These are phyloP conservation scores for Ampelocalamus luodianensis DNA, from an alignment of 176 grass and related monocot species.

Conservation along the genomic window DNA sequence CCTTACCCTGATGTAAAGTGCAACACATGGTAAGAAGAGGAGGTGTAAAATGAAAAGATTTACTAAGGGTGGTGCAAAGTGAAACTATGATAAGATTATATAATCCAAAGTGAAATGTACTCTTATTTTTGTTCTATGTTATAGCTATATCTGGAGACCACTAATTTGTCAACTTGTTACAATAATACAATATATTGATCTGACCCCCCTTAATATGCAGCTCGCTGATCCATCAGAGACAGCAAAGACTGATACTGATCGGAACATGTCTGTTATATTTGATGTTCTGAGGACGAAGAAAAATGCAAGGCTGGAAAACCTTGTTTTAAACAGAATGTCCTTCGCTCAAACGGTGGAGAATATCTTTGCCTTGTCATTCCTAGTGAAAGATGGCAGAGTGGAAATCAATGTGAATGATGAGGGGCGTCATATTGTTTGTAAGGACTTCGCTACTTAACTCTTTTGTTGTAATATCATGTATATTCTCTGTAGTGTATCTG, in stretches of 20 bases:
- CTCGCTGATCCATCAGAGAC: conserved; percentile 58
- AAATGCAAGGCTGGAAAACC: conserved; percentile 64
- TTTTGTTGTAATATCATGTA: neutral
- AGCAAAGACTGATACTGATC: conserved; percentile 71
- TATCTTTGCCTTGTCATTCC: conserved; percentile 83
- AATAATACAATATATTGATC: neutral
- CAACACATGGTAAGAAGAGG: too few relatives aligned
- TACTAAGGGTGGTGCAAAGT: too few relatives aligned
- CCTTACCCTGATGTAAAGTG: too few relatives aligned
- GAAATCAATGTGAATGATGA: conserved; percentile 63
- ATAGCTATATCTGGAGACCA: neutral
- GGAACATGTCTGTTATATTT: conserved; percentile 75
- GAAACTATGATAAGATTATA: too few relatives aligned
- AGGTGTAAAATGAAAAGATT: too few relatives aligned
- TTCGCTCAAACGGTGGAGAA: conserved; percentile 96
- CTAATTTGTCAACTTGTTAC: neutral
- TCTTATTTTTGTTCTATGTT: neutral
- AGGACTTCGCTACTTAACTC: conserved; percentile 21
- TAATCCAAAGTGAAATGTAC: too few relatives aligned
- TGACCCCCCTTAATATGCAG: conserved; percentile 45
- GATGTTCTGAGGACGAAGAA: conserved; percentile 80
- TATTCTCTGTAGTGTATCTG: neutral
- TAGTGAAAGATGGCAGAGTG: conserved; percentile 90
- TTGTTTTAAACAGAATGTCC: conserved; percentile 73
- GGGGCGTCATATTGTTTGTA: conserved; percentile 80